phyloP scores from a whole-genome alignment of 352 stramenopile genomes.

The Halophytophthora polymorphica region DNA sequence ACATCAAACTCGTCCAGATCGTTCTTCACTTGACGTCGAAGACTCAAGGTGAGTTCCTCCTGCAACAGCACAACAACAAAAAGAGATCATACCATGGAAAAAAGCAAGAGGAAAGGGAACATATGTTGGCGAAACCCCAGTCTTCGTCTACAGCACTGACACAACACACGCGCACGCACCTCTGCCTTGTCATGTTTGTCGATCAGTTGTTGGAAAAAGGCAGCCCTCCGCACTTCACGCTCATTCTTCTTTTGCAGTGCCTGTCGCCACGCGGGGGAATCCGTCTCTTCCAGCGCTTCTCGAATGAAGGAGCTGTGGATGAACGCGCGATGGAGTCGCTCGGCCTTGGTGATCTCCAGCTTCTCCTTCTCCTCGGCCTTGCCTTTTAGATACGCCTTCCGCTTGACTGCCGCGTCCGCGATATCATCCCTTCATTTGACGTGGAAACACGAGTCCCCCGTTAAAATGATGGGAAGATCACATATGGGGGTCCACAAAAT shows the following conservation, averaged over 20 bases:
- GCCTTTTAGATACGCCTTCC: slow-evolving; percentile 21
- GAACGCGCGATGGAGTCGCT: slow-evolving; percentile 65
- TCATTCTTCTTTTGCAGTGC: slow-evolving; percentile 58
- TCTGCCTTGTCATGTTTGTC: slow-evolving; percentile 38
- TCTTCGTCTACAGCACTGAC: neutral
- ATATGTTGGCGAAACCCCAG: too few relatives aligned
- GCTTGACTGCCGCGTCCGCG: slow-evolving; percentile 26
- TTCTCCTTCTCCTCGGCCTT: slow-evolving; percentile 33
- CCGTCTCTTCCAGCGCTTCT: slow-evolving; percentile 62
- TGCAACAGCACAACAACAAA: slow-evolving; percentile 6
- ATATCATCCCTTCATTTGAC: slow-evolving; percentile 34
- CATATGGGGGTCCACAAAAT: neutral
- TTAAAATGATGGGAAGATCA: neutral
- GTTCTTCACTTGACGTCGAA: slow-evolving; percentile 43
- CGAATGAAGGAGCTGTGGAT: slow-evolving; percentile 76
- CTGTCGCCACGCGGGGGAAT: slow-evolving; percentile 60
- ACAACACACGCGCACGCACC: slow-evolving; percentile 9
- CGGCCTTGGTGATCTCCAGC: slow-evolving; percentile 58
- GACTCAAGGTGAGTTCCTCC: slow-evolving; percentile 46
- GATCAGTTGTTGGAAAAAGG: slow-evolving; percentile 57
- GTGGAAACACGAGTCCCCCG: neutral
- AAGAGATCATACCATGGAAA: neutral
- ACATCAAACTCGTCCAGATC: slow-evolving; percentile 68
- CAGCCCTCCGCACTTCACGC: slow-evolving; percentile 48
- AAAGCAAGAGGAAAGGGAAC: neutral